Conservation (phyloP, 495 filamentous ascomycete genomes). For the Tuber aestivum region DNA sequence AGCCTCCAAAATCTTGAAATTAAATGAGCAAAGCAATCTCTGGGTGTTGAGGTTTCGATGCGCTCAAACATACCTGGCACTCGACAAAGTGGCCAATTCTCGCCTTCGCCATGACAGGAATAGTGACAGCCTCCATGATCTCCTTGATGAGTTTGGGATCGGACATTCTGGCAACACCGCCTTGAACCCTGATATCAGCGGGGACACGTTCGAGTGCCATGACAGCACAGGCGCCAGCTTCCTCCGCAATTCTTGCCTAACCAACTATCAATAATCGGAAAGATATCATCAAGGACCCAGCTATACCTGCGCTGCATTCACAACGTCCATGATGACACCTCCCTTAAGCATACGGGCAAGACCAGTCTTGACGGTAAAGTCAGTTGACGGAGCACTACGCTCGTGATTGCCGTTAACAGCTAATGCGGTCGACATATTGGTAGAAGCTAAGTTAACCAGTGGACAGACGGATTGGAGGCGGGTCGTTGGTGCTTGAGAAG, state of each 20-base stretch:
- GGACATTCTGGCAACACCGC: constrained; percentile 94
- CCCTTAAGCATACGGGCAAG: constrained; percentile 96
- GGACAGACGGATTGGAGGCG: neutral
- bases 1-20: constrained; percentile 74
- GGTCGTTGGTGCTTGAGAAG: neutral
- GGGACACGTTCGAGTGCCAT: constrained; percentile 98
- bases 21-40: neutral
- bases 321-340: constrained; percentile 99
- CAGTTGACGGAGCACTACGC: constrained; percentile 35
- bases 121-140: constrained; percentile 95
- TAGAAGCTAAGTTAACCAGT: neutral
- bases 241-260: constrained; percentile 89
- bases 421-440: constrained; percentile 18
- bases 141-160: constrained; percentile 93
- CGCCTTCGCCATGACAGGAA: constrained; percentile 98
- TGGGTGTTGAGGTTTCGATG: neutral
- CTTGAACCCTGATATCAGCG: constrained; percentile 86
- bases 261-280: constrained; percentile 8
- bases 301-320: constrained; percentile 77
- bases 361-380: constrained; percentile 82
- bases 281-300: constrained; percentile 2
- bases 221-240: constrained; percentile 90
- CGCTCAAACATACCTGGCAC: constrained; percentile 61
- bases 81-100: constrained; percentile 97
- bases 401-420: constrained; percentile 43